phyloP scores from a whole-genome alignment of 2,329 filamentous ascomycete species.

The Sporothrix dimorphospora region DNA sequence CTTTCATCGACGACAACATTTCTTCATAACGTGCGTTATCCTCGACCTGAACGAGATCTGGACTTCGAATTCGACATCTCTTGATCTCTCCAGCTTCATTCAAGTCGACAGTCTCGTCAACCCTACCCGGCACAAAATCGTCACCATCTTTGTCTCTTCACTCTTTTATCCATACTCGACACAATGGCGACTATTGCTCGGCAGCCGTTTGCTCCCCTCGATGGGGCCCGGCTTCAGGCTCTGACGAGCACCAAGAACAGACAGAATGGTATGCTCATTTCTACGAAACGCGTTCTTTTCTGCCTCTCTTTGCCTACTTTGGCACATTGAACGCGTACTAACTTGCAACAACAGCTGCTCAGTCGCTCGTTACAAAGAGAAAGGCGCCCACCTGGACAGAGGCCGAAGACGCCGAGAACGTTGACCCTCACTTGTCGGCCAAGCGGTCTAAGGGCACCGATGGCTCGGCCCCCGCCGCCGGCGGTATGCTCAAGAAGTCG shows the following conservation, averaged over 20 bases:
- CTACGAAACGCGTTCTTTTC: neutral
- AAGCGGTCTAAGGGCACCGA: conserved; percentile 62
- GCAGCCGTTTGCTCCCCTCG: conserved; percentile 76
- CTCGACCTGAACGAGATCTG: neutral
- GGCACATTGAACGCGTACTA: neutral
- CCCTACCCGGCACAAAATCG: neutral
- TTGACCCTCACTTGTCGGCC: conserved; percentile 59
- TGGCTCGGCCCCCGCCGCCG: conserved; percentile 46
- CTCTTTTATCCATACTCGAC: conserved; percentile 26
- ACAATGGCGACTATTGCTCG: conserved; percentile 62
- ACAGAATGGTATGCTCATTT: conserved; percentile 65
- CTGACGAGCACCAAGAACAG: conserved; percentile 77
- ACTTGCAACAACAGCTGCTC: conserved; percentile 44
- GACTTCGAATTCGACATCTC: neutral
- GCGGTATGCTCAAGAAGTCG: conserved; percentile 53
- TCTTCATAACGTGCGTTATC: neutral
- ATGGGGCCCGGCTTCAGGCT: conserved; percentile 69
- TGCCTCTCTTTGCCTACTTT: neutral
- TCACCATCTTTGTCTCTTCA: neutral
- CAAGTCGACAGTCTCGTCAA: conserved; percentile 6
- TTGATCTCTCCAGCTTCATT: neutral
- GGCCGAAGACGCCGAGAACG: conserved; percentile 61
- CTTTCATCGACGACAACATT: neutral
- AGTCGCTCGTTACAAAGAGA: conserved; percentile 54
- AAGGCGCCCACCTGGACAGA: conserved; percentile 59